Conservation (phyloP, 257 asterid species). For the Solanum etuberosum region DNA sequence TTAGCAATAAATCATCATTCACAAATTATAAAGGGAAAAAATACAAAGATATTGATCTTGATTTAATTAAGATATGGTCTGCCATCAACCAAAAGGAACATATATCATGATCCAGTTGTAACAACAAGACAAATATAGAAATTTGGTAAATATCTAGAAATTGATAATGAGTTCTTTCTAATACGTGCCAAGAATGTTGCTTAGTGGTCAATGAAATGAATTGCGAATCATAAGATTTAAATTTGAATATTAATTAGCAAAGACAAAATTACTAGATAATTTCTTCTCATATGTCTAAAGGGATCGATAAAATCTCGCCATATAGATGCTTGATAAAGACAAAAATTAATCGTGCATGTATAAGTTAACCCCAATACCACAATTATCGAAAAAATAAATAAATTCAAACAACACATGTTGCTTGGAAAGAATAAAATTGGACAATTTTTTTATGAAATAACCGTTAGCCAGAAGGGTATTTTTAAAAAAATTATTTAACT, state of each 20-base stretch:
- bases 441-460: not conserved
- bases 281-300: not conserved
- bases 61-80: slow-evolving; percentile 9
- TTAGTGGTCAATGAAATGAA: not conserved
- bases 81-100: slow-evolving; percentile 3
- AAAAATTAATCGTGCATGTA: not conserved
- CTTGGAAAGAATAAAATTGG: not conserved
- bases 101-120: not conserved
- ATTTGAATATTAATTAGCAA: not conserved
- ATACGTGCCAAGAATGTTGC: accelerated
- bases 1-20: not conserved
- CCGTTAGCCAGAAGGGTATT: not conserved
- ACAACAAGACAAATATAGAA: not conserved
- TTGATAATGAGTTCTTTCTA: not conserved
- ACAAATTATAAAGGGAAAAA: not conserved
- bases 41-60: not conserved
- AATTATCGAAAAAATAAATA: not conserved
- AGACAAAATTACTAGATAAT: not conserved
- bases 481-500: accelerated
- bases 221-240: not conserved
- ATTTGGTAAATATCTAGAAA: not conserved
- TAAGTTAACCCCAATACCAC: not conserved
- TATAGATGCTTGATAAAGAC: not conserved
- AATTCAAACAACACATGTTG: not conserved
- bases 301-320: not conserved